Conservation (phyloP, 2,329 filamentous ascomycete genomes). For the Lachnellula arida region DNA sequence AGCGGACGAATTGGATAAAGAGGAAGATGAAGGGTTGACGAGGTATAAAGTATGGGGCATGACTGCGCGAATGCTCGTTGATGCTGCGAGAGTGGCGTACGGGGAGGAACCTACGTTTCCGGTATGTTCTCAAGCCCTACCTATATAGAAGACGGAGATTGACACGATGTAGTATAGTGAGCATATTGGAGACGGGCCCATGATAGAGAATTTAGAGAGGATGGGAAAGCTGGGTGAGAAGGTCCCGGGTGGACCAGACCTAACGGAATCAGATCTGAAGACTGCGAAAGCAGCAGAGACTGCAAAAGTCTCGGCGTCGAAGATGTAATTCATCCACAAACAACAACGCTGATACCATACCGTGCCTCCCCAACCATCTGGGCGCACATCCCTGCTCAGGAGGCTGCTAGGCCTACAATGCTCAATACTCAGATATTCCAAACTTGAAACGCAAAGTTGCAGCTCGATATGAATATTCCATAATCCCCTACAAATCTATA, state of each 20-base stretch:
- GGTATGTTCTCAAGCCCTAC: slow-evolving; percentile 23
- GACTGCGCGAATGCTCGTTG: slow-evolving; percentile 86
- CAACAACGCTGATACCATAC: too few relatives aligned
- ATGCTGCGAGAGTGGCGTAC: slow-evolving; percentile 82
- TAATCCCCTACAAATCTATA: too few relatives aligned
- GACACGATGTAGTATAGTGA: slow-evolving; percentile 23
- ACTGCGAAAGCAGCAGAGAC: slow-evolving; percentile 15
- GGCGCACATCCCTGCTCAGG: too few relatives aligned
- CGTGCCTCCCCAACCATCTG: too few relatives aligned
- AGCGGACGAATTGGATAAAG: slow-evolving; percentile 43
- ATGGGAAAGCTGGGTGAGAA: slow-evolving; percentile 51
- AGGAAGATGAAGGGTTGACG: slow-evolving; percentile 39
- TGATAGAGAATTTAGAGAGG: slow-evolving; percentile 52
- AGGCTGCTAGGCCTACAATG: too few relatives aligned
- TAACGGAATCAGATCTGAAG: slow-evolving; percentile 47
- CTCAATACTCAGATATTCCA: too few relatives aligned
- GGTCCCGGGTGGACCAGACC: slow-evolving; percentile 43
- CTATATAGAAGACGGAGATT: slow-evolving; percentile 3
- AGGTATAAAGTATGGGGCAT: slow-evolving; percentile 90
- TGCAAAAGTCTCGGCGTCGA: background rate
- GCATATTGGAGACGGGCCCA: slow-evolving; percentile 50
- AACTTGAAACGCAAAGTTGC: too few relatives aligned
- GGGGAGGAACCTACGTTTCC: slow-evolving; percentile 80
- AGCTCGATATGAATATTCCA: too few relatives aligned
- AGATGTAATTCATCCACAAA: slow-evolving; percentile 1